Evolutionary conservation across 176 grass and related monocot genomes (phyloP), one percentile per base, ranked within the genome.

Genomic region (Eragrostis curvula): DNA sequence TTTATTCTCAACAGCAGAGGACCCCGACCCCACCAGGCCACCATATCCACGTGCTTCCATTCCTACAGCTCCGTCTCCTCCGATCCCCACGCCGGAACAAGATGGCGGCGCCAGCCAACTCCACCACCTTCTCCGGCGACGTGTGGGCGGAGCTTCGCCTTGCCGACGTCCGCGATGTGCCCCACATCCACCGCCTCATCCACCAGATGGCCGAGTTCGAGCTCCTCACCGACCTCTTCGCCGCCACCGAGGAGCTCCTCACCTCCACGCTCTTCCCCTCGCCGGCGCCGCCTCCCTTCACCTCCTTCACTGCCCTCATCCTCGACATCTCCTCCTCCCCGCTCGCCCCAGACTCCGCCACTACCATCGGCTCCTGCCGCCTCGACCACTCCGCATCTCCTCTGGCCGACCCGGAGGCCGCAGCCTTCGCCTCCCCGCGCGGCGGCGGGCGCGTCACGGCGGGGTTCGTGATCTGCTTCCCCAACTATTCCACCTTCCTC

Each of bases 181-280:
- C 93, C 18, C 84, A 93, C 79, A 85, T 98, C 82, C 80, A 87
- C 70, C 85, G 90, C 43, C 91, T 98, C 84, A 93, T 93, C 68
- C 79, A 78, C 56, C 96, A 93, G 83, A 95, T 95, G 96, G 90
- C 96, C 23, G 93, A 91, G 76, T 98, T 98, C 80, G 93, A 95
- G 88, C 90, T 76, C 32, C 89, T 98, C 42, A 95, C 90, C 5
- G 66, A 98, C 68, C 93, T 98, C 79, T 98, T 95, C 92, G 81
- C 93, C 32, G 52, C 96, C 71, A 94, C 89, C 36, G 69, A 91
- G 25, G 69, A 77, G 40, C 87, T 82, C 39, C 86, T 89, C 80
- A 81, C 82, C 27, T 72, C 89, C 71, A 84, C 81, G 20, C 89
- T 94, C 76, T 91, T 91, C 67, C 89, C 92, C 14, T 65, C 92